Evolutionary conservation across 202 grass and related monocot genomes (phyloP).

Genomic region (Setaria italica): DNA sequence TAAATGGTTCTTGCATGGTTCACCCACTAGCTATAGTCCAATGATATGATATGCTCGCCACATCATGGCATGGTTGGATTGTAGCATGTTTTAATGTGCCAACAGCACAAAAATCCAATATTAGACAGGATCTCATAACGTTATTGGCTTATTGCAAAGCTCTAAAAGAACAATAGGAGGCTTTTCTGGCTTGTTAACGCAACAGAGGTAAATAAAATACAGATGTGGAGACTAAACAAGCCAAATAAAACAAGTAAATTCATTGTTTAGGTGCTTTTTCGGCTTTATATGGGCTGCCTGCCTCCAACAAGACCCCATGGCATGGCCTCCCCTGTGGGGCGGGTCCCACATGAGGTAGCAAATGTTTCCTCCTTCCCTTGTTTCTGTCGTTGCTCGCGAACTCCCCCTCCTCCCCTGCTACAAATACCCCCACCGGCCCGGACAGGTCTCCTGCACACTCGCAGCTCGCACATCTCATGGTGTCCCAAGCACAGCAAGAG

Average conservation of each 20-base stretch:
- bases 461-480: slow-evolving; percentile 47
- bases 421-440: slow-evolving; percentile 63
- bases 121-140: not conserved
- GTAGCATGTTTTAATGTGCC: not conserved
- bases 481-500: slow-evolving; percentile 47
- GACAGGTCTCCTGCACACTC: slow-evolving; percentile 47
- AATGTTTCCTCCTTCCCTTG: slow-evolving; percentile 32
- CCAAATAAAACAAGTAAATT: not conserved
- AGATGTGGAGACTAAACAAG: not conserved
- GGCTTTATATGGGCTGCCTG: not conserved
- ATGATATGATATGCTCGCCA: slow-evolving; percentile 18
- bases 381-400: slow-evolving; percentile 4
- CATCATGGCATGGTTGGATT: not conserved
- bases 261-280: slow-evolving; percentile 13
- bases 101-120: not conserved
- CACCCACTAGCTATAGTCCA: slow-evolving; percentile 20
- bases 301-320: not conserved
- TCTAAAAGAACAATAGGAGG: not conserved
- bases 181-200: not conserved
- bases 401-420: slow-evolving; percentile 43
- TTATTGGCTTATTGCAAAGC: not conserved
- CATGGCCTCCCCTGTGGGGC: not conserved
- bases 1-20: not conserved
- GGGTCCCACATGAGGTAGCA: not conserved
- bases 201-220: not conserved